These are phyloP conservation scores for Beauveria varroae DNA, from an alignment of 2,329 filamentous ascomycete species.

Conservation along the genomic window DNA sequence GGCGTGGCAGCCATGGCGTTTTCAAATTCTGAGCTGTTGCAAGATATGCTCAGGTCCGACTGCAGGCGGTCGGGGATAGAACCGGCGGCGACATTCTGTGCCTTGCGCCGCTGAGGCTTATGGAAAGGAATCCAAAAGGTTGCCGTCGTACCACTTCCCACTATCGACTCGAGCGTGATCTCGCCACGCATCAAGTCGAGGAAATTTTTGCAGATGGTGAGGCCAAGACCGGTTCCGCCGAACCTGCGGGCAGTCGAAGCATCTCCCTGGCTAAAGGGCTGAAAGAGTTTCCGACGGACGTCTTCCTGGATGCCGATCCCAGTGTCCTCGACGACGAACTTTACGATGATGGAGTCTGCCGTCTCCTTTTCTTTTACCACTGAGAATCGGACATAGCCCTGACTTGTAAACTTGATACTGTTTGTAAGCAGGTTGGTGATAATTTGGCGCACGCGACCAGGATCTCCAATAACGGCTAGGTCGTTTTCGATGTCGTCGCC, in stretches of 20 bases:
- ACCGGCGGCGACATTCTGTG: constrained; percentile 52
- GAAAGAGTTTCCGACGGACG: constrained; percentile 64
- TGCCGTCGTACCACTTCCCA: constrained; percentile 64
- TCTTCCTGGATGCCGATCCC: constrained; percentile 78
- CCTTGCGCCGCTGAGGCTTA: constrained; percentile 46
- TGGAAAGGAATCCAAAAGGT: constrained; percentile 72
- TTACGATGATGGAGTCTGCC: constrained; percentile 56
- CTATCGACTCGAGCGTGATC: constrained; percentile 61
- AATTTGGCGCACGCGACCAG: constrained; percentile 76
- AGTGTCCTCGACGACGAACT: constrained; percentile 68
- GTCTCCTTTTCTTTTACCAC: constrained; percentile 58
- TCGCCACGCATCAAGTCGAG: constrained; percentile 71
- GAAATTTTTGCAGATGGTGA: constrained; percentile 76
- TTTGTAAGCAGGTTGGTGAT: constrained; percentile 73
- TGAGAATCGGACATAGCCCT: constrained; percentile 60
- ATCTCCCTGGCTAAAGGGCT: constrained; percentile 76
- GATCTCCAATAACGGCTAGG: constrained; percentile 78
- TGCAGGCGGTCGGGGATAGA: constrained; percentile 61
- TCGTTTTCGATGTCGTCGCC: constrained; percentile 55
- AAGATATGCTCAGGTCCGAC: constrained; percentile 56
- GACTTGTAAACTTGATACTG: constrained; percentile 66
- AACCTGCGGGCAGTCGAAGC: constrained; percentile 72
- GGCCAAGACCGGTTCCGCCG: constrained; percentile 67
- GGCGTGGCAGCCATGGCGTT: constrained; percentile 33
- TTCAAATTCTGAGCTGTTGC: constrained; percentile 58